Conservation (phyloP, 257 asterid species). For the Solanum tarapatanum region DNA sequence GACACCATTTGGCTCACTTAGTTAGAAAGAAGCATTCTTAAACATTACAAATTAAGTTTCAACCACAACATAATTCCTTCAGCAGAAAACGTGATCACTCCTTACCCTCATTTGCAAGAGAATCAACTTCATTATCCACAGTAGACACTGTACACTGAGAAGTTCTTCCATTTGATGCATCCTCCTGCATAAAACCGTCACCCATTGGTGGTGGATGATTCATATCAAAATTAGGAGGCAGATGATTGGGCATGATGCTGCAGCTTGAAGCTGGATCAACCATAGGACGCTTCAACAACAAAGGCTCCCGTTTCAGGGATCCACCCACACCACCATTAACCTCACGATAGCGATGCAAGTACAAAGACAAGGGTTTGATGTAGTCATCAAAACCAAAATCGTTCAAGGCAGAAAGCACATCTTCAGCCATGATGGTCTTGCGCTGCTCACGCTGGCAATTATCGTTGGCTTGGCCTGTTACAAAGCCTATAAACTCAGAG, state of each 20-base stretch:
- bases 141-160: slow-evolving; percentile 25
- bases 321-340: slow-evolving; percentile 65
- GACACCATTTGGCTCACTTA: not conserved
- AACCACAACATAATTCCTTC: not conserved
- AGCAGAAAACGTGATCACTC: slow-evolving; percentile 19
- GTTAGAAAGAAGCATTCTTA: not conserved
- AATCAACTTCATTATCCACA: slow-evolving; percentile 16
- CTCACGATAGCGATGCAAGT: slow-evolving; percentile 75
- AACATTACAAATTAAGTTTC: not conserved
- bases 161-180: slow-evolving; percentile 30
- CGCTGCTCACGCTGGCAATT: slow-evolving; percentile 90
- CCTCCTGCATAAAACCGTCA: slow-evolving; percentile 32
- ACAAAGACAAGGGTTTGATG: slow-evolving; percentile 67
- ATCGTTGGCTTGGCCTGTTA: slow-evolving; percentile 87
- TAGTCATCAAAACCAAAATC: slow-evolving; percentile 83
- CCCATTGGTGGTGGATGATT: slow-evolving; percentile 29
- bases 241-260: slow-evolving; percentile 5
- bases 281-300: slow-evolving; percentile 30
- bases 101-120: slow-evolving; percentile 29
- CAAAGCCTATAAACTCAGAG: slow-evolving; percentile 82
- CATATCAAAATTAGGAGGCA: slow-evolving; percentile 16
- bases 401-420: slow-evolving; percentile 93
- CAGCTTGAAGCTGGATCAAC: slow-evolving; percentile 26
- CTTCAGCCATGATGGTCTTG: slow-evolving; percentile 91
- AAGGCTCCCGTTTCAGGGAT: slow-evolving; percentile 39